phyloP scores from a whole-genome alignment of 75 land plant genomes.

The Pinus tabuliformis region DNA sequence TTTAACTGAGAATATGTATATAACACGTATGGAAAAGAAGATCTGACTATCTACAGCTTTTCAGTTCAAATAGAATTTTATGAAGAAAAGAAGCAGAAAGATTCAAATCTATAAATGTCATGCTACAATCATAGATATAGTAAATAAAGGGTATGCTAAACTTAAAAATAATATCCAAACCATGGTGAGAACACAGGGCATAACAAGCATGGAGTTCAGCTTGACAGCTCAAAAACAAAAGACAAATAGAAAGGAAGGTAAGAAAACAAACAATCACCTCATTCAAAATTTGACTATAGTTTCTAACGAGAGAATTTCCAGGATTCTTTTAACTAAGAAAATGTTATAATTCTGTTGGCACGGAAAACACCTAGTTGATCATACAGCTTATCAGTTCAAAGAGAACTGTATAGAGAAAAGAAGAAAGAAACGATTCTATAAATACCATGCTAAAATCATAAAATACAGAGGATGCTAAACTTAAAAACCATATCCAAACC shows the following conservation, averaged over 20 bases:
- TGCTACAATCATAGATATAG: not conserved
- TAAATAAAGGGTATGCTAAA: not conserved
- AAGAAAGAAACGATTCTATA: not conserved
- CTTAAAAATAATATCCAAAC: not conserved
- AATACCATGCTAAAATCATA: not conserved
- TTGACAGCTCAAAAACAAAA: not conserved
- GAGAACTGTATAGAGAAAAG: not conserved
- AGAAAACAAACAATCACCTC: slow-evolving; percentile 21
- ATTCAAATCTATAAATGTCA: not conserved
- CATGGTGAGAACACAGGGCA: no score
- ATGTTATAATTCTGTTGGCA: not conserved
- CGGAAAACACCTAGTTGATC: not conserved
- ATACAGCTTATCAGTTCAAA: not conserved
- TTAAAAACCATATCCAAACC: not conserved
- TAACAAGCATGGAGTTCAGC: no score
- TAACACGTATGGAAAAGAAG: not conserved
- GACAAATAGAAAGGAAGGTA: not conserved
- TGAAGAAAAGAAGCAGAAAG: not conserved
- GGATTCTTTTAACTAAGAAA: slow-evolving; percentile 20
- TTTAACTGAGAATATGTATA: no score
- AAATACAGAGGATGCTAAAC: not conserved
- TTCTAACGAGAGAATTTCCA: slow-evolving; percentile 37
- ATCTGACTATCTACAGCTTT: not conserved
- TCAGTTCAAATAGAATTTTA: not conserved
- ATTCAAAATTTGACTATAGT: slow-evolving; percentile 53